Conservation (phyloP, 2,329 filamentous ascomycete genomes). For the Tolypocladium guangdongense region DNA sequence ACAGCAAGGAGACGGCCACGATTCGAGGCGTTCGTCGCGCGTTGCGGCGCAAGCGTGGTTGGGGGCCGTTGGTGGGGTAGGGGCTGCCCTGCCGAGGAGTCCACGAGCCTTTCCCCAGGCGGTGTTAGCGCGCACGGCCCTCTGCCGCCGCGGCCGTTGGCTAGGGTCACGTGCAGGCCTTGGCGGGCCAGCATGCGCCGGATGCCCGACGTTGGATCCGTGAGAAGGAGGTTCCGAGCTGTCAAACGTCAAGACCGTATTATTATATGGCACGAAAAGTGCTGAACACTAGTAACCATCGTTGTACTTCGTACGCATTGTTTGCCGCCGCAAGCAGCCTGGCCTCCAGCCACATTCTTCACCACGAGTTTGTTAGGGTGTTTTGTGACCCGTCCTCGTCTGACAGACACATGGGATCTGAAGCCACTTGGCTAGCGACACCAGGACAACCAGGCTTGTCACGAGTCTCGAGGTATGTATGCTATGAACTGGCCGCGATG, state of each 20-base stretch:
- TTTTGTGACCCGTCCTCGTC: neutral
- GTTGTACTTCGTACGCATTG: neutral
- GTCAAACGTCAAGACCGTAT: neutral
- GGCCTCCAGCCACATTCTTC: neutral
- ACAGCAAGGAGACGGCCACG: no score
- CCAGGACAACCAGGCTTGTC: no score
- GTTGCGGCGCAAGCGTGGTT: neutral
- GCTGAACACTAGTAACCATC: no score
- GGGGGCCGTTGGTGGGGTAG: neutral
- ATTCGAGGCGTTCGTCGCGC: neutral
- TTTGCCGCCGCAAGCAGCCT: neutral
- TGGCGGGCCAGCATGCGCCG: no score
- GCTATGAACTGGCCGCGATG: neutral
- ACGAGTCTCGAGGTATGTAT: neutral
- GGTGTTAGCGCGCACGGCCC: neutral
- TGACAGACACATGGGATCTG: neutral
- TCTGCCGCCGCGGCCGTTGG: neutral
- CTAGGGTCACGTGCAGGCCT: neutral
- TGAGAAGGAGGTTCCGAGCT: neutral
- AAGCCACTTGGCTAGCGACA: neutral
- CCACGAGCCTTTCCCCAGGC: neutral
- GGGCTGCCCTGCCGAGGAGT: neutral
- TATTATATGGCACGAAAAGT: neutral
- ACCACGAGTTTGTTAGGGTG: neutral
- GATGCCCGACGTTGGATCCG: neutral